Evolutionary conservation across 2,329 filamentous ascomycete species (phyloP).

Genomic region (Fusarium sp.): DNA sequence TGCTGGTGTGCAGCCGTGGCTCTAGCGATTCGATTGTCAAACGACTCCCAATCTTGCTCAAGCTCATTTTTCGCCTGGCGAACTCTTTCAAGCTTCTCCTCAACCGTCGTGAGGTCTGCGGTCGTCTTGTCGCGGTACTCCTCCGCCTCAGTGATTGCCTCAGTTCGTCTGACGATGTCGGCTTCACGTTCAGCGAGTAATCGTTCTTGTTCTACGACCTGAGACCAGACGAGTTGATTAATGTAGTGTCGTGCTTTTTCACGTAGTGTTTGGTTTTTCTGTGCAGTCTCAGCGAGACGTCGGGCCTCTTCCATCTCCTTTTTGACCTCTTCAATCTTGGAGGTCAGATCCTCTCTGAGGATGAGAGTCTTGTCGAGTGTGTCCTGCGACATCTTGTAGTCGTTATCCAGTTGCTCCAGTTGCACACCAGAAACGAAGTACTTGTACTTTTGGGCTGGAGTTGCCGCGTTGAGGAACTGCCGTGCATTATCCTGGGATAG

Average conservation of each 20-base stretch:
- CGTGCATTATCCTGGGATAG: slow-evolving; percentile 95
- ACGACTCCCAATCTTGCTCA: slow-evolving; percentile 62
- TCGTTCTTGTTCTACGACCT: slow-evolving; percentile 83
- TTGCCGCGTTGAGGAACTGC: slow-evolving; percentile 90
- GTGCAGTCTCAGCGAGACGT: slow-evolving; percentile 74
- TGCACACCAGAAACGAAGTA: slow-evolving; percentile 97
- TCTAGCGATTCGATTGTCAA: slow-evolving; percentile 60
- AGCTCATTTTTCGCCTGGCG: slow-evolving; percentile 59
- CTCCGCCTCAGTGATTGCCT: slow-evolving; percentile 50
- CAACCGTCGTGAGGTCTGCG: slow-evolving; percentile 61
- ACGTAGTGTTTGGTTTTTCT: slow-evolving; percentile 76
- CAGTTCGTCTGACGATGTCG: slow-evolving; percentile 47
- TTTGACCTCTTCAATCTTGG: slow-evolving; percentile 54
- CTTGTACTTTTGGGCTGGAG: slow-evolving; percentile 89
- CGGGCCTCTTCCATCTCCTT: slow-evolving; percentile 71
- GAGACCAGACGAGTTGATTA: slow-evolving; percentile 86
- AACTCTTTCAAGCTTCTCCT: slow-evolving; percentile 60
- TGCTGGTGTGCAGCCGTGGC: slow-evolving; percentile 68
- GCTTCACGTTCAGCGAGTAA: slow-evolving; percentile 57
- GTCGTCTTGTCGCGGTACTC: slow-evolving; percentile 61
- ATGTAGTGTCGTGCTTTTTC: slow-evolving; percentile 71
- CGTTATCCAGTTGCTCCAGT: slow-evolving; percentile 90
- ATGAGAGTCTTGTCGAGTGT: slow-evolving; percentile 75
- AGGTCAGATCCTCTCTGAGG: slow-evolving; percentile 56
- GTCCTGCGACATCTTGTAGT: slow-evolving; percentile 88